Base-by-base conservation (phyloP, 345 rosid genomes). In the Laguncularia racemosa region DNA sequence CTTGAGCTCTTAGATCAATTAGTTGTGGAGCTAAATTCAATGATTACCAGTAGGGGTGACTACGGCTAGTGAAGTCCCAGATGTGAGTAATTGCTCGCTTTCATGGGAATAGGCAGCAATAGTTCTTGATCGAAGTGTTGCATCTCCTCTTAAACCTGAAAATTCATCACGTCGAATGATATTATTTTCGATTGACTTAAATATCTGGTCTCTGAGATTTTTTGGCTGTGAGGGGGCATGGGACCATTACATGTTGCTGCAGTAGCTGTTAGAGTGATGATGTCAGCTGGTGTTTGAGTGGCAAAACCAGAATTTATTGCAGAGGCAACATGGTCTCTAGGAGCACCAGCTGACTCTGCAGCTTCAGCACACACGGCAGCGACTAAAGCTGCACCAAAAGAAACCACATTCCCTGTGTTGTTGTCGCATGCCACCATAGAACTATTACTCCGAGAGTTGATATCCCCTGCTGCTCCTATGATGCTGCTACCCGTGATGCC, bases 321-420 rank as follows among this genome's bases (percentile, higher is more conserved):
- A 44, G 68, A 57, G 43, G 68, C 47, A 51, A 65, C 58, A 18
- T 50, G 62, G 19, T 57, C 62, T 57, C 62, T 57, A 15, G 68
- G 44, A 14, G 57, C 68, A 14, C 68, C 68, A 0, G 28, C 62
- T 50, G 57, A 40, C 18, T 65, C 68, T 8, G 68, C 68, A 20
- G 62, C 68, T 58, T 57, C 68, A n/a, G 68, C 68, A 45, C 68
- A 65, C 26, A 58, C 68, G 51, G 62, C 58, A 20, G 68, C 68
- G 15, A 65, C 58, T 45, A 65, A 16, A 50, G 62, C 58, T 45
- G 68, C 58, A 1, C 62, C 68, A 57, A 57, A 57, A 13, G 62
- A 65, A 20, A 65, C 38, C 15, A 20, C 57, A 46, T 57, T 56
- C 23, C 57, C 57, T 18, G 44, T 51, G 40, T 20, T 26, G 20